Percentiles rank a stretch among this genome's conserved stretches.
Conservation (phyloP, 2,329 filamentous ascomycete genomes). For the Myriosclerotinia duriaeana region DNA sequence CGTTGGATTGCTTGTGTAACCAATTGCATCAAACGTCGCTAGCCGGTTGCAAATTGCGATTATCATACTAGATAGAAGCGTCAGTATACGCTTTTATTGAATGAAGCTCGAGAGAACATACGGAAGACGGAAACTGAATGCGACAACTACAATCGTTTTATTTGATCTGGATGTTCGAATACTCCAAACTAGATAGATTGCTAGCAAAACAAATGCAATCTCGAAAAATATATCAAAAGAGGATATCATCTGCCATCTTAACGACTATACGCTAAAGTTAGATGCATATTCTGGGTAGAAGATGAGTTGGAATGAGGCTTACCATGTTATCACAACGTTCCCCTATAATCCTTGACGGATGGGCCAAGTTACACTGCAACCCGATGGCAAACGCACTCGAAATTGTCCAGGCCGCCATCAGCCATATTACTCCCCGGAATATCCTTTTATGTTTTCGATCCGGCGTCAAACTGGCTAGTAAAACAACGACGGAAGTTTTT, state of each 20-base stretch:
- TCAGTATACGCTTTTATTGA: neutral
- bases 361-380: conserved; percentile 44
- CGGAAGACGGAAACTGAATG: conserved; percentile 46
- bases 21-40: conserved; percentile 39
- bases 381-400: conserved; percentile 45
- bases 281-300: neutral
- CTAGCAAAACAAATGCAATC: conserved; percentile 42
- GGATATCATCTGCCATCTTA: conserved; percentile 44
- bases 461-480: conserved; percentile 49
- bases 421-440: conserved; percentile 32
- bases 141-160: conserved; percentile 44
- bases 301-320: neutral
- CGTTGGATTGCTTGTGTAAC: conserved; percentile 42
- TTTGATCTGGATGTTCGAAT: conserved; percentile 43
- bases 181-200: conserved; percentile 43
- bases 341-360: conserved; percentile 43
- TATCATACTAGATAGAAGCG: conserved; percentile 42
- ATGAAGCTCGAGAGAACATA: conserved; percentile 31
- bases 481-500: conserved; percentile 46
- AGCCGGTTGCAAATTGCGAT: conserved; percentile 44
- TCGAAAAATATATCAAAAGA: conserved; percentile 47
- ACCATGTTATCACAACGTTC: conserved; percentile 35
- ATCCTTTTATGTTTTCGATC: conserved; percentile 44
- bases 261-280: conserved; percentile 35
- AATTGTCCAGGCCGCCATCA: conserved; percentile 42